These are phyloP conservation scores for Athelia sp. DNA, from an alignment of 1,284 basidiomycete species.

Conservation along the genomic window DNA sequence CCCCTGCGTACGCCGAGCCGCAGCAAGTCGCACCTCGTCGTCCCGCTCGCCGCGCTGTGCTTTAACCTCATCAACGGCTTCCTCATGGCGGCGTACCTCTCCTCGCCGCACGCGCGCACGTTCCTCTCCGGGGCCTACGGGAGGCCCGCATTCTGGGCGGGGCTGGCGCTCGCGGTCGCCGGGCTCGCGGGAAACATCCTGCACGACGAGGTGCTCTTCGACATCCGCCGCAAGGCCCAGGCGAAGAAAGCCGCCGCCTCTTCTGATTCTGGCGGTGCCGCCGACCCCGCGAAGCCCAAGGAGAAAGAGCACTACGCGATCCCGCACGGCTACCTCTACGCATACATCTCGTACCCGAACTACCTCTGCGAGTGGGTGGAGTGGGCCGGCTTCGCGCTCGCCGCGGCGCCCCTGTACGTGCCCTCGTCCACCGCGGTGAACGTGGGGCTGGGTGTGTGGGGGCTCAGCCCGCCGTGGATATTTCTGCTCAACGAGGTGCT, in stretches of 20 bases:
- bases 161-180: constrained; percentile 58
- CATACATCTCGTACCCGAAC: constrained; percentile 85
- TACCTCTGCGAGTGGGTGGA: constrained; percentile 92
- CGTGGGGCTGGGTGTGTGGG: no score
- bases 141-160: constrained; percentile 54
- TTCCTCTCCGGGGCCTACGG: constrained; percentile 32
- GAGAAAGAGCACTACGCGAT: constrained; percentile 29
- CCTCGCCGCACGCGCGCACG: constrained; percentile 42
- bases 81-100: constrained; percentile 66
- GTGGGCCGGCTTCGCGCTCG: constrained; percentile 78
- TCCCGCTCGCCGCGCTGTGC: constrained; percentile 49
- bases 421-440: constrained; percentile 23
- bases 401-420: constrained; percentile 41
- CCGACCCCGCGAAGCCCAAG: no score
- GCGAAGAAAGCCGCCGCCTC: constrained; percentile 9
- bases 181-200: constrained; percentile 79
- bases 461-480: constrained; percentile 56
- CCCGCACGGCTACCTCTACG: constrained; percentile 78
- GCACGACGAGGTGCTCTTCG: constrained; percentile 86
- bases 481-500: constrained; percentile 71
- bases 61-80: constrained; percentile 79
- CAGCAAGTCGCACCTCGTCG: constrained; percentile 69
- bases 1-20: constrained; percentile 81
- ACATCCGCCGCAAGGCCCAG: constrained; percentile 42
- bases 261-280: not conserved